A percentile compares a stretch with the other conserved stretches of the same genome.
Evolutionary conservation across 2,329 filamentous ascomycete species (phyloP).

Genomic region (Chaetomiaceae sp.): DNA sequence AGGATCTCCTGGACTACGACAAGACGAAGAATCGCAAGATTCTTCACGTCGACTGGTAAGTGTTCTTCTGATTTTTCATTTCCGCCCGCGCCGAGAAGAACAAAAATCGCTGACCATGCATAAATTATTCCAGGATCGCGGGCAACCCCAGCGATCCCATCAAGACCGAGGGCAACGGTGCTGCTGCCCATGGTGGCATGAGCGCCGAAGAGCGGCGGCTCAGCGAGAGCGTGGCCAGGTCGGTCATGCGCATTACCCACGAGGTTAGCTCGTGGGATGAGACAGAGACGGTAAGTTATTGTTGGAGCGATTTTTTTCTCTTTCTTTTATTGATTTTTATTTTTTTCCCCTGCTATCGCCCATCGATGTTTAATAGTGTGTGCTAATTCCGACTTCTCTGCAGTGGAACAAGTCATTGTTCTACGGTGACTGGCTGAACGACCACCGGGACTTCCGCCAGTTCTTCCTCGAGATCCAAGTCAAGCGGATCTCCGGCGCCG

Average conservation of each 20-base stretch:
- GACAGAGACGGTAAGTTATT: constrained; percentile 9
- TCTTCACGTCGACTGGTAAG: constrained; percentile 24
- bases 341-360: neutral
- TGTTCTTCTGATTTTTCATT: neutral
- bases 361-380: too few species aligned
- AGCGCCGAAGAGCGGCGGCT: constrained; percentile 7
- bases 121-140: constrained; percentile 8
- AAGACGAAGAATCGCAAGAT: constrained; percentile 18
- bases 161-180: constrained; percentile 1
- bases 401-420: constrained; percentile 23
- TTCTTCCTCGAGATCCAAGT: constrained; percentile 24
- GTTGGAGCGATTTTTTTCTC: neutral
- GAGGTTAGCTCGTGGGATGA: constrained; percentile 7
- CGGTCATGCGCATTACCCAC: constrained; percentile 9
- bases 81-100: neutral
- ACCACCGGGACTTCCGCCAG: constrained; percentile 13
- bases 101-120: neutral
- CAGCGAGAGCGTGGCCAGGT: constrained; percentile 7
- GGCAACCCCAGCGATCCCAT: constrained; percentile 17
- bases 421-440: constrained; percentile 21
- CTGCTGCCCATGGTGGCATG: constrained; percentile 9
- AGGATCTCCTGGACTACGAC: constrained; percentile 17
- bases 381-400: neutral
- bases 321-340: neutral
- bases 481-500: constrained; percentile 24